Percentiles rank a stretch among this genome's conserved stretches.
These are phyloP conservation scores for Fagus sylvatica DNA, from an alignment of 306 rosid species.

Conservation along the genomic window DNA sequence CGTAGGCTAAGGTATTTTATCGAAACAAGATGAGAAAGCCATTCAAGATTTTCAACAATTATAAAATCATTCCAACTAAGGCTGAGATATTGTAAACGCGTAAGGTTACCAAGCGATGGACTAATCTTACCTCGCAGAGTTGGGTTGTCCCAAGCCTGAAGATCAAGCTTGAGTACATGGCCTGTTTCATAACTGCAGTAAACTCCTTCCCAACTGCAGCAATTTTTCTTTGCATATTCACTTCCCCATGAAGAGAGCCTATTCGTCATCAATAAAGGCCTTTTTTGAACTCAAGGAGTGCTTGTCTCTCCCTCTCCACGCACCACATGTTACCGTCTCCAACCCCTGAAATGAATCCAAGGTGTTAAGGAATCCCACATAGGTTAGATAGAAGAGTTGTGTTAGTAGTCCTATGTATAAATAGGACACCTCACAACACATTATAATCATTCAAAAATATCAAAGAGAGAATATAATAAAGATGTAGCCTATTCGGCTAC, in stretches of 20 bases:
- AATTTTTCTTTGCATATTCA: conserved; percentile 1
- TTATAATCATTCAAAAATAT: too few species aligned
- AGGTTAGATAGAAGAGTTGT: too few species aligned
- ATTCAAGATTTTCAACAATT: too few species aligned
- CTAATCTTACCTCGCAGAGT: not conserved
- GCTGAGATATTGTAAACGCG: not conserved
- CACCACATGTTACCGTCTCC: not conserved
- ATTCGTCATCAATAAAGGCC: not conserved
- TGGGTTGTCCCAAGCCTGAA: not conserved
- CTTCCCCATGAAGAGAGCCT: conserved; percentile 9
- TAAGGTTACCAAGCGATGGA: not conserved
- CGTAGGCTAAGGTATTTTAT: rapidly evolving
- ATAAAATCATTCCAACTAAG: not conserved
- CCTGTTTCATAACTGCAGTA: conserved; percentile 5
- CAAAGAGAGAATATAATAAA: too few species aligned
- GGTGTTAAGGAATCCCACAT: too few species aligned
- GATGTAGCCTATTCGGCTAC: too few species aligned
- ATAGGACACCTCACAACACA: too few species aligned
- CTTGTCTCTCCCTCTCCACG: conserved; percentile 11
- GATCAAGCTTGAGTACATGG: conserved; percentile 22
- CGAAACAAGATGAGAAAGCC: too few species aligned
- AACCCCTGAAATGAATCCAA: not conserved
- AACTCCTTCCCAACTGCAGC: conserved; percentile 33
- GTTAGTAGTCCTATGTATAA: too few species aligned
- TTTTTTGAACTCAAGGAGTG: conserved; percentile 4